Percentiles rank a stretch among this genome's conserved stretches.
Evolutionary conservation across 495 filamentous ascomycete genomes (phyloP).

Genomic region (Pyrenopolyporus hunteri): DNA sequence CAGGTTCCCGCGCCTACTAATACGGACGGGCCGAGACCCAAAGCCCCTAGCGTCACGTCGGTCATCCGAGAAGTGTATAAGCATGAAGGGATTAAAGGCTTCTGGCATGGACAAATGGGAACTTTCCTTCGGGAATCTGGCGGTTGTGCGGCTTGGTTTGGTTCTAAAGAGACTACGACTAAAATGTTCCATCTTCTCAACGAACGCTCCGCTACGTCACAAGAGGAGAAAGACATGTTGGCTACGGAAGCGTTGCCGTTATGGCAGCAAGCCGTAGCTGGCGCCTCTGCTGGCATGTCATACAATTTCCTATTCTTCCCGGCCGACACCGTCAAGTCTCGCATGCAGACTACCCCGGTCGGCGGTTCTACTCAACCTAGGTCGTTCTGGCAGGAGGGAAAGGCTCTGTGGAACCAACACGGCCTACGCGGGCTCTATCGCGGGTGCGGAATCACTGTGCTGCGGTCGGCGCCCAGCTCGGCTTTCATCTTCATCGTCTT

Average conservation of each 20-base stretch:
- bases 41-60: constrained; percentile 48
- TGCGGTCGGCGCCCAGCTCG: constrained; percentile 87
- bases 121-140: constrained; percentile 94
- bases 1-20: constrained; percentile 66
- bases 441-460: constrained; percentile 92
- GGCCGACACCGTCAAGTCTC: constrained; percentile 93
- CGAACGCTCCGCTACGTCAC: constrained; percentile 39
- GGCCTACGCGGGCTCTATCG: constrained; percentile 87
- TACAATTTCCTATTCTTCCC: constrained; percentile 98
- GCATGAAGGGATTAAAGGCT: constrained; percentile 79
- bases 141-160: constrained; percentile 95
- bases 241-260: constrained; percentile 59
- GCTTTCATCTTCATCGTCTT: constrained; percentile 96
- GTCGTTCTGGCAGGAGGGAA: constrained; percentile 73
- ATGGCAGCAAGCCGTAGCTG: constrained; percentile 83
- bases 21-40: constrained; percentile 32
- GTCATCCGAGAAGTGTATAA: constrained; percentile 79
- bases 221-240: constrained; percentile 41
- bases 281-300: constrained; percentile 88
- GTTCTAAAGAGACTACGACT: constrained; percentile 81
- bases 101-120: constrained; percentile 94
- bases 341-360: constrained; percentile 90
- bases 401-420: constrained; percentile 75
- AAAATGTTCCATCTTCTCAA: constrained; percentile 63
- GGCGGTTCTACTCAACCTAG: constrained; percentile 51